These are phyloP conservation scores for Guillardia theta DNA, from an alignment of 78 protist genomes.

Conservation along the genomic window DNA sequence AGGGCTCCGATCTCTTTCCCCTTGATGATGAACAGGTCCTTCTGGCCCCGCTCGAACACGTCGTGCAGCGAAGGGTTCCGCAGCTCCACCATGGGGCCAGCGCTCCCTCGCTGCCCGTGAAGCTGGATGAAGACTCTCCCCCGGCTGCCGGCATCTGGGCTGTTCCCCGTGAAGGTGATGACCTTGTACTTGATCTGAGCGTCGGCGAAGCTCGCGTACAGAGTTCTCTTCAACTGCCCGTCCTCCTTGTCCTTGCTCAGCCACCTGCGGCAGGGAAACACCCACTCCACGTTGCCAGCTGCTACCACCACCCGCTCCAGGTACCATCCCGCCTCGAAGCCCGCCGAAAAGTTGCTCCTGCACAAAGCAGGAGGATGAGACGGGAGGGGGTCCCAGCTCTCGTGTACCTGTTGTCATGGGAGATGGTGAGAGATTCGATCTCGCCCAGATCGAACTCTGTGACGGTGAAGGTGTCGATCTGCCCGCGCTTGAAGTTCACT, in stretches of 20 bases:
- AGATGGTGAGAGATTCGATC: neutral
- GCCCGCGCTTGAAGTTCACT: neutral
- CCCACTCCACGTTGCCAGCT: neutral
- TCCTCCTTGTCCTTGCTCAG: neutral
- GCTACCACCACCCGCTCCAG: neutral
- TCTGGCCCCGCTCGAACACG: neutral
- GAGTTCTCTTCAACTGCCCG: neutral
- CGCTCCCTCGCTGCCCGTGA: neutral
- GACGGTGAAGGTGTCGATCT: neutral
- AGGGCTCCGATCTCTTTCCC: neutral
- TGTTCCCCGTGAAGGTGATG: neutral
- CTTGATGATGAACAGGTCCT: neutral
- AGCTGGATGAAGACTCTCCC: neutral
- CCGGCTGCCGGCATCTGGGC: neutral
- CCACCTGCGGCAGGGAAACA: neutral
- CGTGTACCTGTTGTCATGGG: neutral
- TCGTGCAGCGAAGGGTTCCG: neutral
- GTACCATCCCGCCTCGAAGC: neutral
- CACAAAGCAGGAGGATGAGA: neutral
- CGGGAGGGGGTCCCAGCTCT: neutral
- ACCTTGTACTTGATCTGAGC: neutral
- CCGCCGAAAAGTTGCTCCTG: neutral
- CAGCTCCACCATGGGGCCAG: neutral
- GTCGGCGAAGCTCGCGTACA: neutral
- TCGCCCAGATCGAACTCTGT: neutral